A percentile compares a stretch with the other conserved stretches of the same genome.
These are phyloP conservation scores for Magnusiomyces suaveolens DNA, from an alignment of 1,139 yeast species.

Conservation along the genomic window DNA sequence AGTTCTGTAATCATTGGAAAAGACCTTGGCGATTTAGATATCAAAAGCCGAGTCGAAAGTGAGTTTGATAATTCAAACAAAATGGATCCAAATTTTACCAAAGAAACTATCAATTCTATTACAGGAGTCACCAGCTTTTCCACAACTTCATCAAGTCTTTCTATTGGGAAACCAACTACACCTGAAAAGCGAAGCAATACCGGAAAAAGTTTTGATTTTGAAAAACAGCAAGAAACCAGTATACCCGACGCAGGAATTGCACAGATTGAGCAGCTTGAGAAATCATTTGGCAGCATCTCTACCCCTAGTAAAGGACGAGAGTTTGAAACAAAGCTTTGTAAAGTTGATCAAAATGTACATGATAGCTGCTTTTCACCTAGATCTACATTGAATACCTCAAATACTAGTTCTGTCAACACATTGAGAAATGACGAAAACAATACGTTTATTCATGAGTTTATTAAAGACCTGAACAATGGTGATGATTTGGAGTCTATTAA, in stretches of 20 bases:
- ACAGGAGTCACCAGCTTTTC: too few species aligned
- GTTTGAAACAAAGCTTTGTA: background rate
- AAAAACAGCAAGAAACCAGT: background rate
- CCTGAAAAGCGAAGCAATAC: too few species aligned
- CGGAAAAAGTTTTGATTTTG: background rate
- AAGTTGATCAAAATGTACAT: background rate
- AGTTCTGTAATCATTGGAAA: too few species aligned
- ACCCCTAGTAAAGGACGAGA: background rate
- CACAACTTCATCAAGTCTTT: too few species aligned
- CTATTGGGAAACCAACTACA: too few species aligned
- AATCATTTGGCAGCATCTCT: background rate
- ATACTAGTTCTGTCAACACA: background rate
- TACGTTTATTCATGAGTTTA: background rate
- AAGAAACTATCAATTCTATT: too few species aligned
- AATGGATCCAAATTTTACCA: too few species aligned
- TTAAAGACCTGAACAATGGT: background rate
- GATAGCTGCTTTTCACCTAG: background rate
- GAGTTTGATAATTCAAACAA: too few species aligned
- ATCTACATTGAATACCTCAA: background rate
- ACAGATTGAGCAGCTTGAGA: background rate
- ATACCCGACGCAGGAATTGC: background rate
- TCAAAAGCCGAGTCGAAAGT: too few species aligned
- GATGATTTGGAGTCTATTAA: background rate
- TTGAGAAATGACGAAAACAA: background rate
- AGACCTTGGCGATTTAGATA: too few species aligned